These are phyloP conservation scores for Phanerochaete sordida DNA, from an alignment of 768 basidiomycete species.

Conservation along the genomic window DNA sequence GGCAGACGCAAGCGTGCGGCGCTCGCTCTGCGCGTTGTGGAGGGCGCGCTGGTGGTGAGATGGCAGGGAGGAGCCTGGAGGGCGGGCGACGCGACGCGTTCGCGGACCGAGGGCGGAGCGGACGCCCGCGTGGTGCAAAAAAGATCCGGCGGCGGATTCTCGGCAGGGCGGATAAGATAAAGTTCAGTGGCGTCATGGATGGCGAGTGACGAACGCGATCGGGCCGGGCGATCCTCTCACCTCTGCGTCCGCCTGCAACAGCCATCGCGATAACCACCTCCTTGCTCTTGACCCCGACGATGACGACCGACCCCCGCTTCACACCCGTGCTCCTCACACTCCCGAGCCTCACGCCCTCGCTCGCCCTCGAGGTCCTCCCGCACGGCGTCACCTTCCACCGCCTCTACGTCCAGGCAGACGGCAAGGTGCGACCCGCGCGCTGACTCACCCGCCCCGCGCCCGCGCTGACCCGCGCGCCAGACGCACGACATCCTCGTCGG, in stretches of 20 bases:
- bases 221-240: background rate
- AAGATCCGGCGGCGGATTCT: background rate
- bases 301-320: slow-evolving; percentile 27
- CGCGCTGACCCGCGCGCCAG: slow-evolving; percentile 31
- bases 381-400: slow-evolving; percentile 68
- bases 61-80: too few species aligned
- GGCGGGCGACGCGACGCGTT: too few species aligned
- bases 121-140: background rate
- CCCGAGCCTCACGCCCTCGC: slow-evolving; percentile 50
- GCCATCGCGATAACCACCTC: background rate
- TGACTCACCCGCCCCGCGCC: background rate
- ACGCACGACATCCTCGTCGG: slow-evolving; percentile 77
- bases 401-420: slow-evolving; percentile 61
- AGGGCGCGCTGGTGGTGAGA: too few species aligned
- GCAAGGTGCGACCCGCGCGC: slow-evolving; percentile 40
- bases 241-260: background rate
- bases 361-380: slow-evolving; percentile 68
- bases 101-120: too few species aligned
- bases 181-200: background rate
- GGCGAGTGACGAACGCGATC: background rate
- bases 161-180: background rate
- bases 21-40: too few species aligned
- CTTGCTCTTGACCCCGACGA: slow-evolving; percentile 1
- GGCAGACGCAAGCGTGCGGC: too few species aligned
- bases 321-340: slow-evolving; percentile 51